Conservation (phyloP, 2,329 filamentous ascomycete genomes). For the Aspergillus sp. region DNA sequence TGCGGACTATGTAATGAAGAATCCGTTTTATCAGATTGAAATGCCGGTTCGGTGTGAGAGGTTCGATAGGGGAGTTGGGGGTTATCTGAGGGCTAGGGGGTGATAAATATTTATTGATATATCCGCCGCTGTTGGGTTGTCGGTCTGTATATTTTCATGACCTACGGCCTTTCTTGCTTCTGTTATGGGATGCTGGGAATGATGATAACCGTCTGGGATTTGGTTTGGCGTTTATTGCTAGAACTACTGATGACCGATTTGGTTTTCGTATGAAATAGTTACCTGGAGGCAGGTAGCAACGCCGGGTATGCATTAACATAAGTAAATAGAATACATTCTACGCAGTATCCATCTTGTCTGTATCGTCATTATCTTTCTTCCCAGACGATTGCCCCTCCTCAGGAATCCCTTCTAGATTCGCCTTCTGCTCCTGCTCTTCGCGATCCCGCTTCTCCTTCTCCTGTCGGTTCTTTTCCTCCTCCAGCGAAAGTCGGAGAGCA, state of each 20-base stretch:
- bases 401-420: conserved; percentile 75
- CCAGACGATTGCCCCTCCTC: conserved; percentile 70
- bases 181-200: neutral
- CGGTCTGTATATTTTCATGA: neutral
- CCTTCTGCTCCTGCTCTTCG: conserved; percentile 70
- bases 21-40: conserved; percentile 96
- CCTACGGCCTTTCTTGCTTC: neutral
- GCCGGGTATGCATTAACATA: conserved; percentile 38
- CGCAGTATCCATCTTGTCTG: conserved; percentile 90
- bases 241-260: neutral
- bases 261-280: neutral
- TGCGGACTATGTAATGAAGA: conserved; percentile 98
- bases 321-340: conserved; percentile 38
- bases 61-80: conserved; percentile 82
- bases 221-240: neutral
- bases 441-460: conserved; percentile 80
- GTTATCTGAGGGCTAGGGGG: conserved; percentile 67
- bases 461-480: conserved; percentile 93
- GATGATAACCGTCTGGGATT: neutral
- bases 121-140: neutral
- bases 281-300: conserved; percentile 25
- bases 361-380: conserved; percentile 57
- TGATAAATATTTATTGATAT: conserved; percentile 5
- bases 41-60: conserved; percentile 96
- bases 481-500: conserved; percentile 94